A percentile compares a stretch with the other conserved stretches of the same genome.
Conservation (phyloP, 164 flowering plant species). For the Aristolochia contorta region DNA sequence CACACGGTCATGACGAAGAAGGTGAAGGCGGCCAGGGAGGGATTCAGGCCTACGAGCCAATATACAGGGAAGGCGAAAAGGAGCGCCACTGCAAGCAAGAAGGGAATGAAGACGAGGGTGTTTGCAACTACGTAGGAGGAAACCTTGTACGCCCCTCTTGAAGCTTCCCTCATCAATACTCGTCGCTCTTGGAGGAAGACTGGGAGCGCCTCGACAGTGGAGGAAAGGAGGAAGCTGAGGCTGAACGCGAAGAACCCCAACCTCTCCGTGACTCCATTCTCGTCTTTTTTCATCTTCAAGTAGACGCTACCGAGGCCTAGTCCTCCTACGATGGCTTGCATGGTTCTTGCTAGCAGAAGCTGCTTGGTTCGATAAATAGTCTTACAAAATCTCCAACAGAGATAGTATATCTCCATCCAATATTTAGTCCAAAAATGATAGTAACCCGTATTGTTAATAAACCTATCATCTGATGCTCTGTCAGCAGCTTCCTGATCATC, state of each 20-base stretch:
- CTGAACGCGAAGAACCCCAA: conserved; percentile 89
- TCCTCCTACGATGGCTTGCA: conserved; percentile 91
- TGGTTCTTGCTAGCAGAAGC: conserved; percentile 67
- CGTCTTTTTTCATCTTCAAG: conserved; percentile 44
- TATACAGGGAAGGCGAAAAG: conserved; percentile 70
- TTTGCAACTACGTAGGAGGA: conserved; percentile 92
- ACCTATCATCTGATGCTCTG: too few species aligned
- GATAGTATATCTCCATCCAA: conserved; percentile 39
- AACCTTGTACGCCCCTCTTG: conserved; percentile 67
- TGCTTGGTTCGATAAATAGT: conserved; percentile 84
- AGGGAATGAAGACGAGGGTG: conserved; percentile 73
- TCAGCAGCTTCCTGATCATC: too few species aligned
- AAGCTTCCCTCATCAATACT: conserved; percentile 80
- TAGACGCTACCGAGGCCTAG: conserved; percentile 76
- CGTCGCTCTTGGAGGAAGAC: conserved; percentile 82
- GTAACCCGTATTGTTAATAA: not conserved
- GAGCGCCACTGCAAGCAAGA: conserved; percentile 58
- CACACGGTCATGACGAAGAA: conserved; percentile 72
- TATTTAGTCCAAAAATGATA: conserved; percentile 10
- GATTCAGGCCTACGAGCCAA: conserved; percentile 88
- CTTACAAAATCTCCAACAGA: conserved; percentile 74
- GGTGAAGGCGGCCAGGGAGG: conserved; percentile 52
- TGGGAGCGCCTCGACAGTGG: conserved; percentile 90
- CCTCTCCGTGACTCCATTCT: conserved; percentile 63
- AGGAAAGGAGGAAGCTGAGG: conserved; percentile 84